Conservation (phyloP, 192 early-diverging fungal genomes). For the Spinellus fusiger region DNA sequence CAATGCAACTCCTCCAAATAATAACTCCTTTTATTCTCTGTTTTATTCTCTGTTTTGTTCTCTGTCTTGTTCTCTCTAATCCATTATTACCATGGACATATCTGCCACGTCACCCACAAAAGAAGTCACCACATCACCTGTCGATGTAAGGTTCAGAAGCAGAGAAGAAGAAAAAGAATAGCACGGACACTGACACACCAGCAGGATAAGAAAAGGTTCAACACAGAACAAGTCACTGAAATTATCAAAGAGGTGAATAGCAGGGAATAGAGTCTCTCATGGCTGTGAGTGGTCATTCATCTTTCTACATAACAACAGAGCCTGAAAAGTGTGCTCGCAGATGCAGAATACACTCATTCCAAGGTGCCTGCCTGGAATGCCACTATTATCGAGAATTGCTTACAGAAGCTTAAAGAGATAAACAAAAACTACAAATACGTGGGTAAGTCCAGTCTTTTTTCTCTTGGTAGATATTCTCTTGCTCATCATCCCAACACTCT, state of each 20-base stretch:
- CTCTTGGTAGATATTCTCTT: not conserved
- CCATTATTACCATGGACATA: not conserved
- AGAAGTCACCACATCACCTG: not conserved
- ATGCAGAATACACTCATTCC: constrained; percentile 64
- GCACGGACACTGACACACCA: too few relatives aligned
- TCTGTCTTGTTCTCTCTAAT: not conserved
- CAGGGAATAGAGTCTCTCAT: too few relatives aligned
- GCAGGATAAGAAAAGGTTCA: constrained; percentile 14
- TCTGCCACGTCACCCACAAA: not conserved
- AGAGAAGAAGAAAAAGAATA: too few relatives aligned
- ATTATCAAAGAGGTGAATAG: constrained; percentile 32
- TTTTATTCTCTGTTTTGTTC: not conserved
- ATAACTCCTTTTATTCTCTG: too few relatives aligned
- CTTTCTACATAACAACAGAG: constrained; percentile 34
- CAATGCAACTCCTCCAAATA: too few relatives aligned
- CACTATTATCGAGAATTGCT: constrained; percentile 56
- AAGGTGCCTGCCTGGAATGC: constrained; percentile 75
- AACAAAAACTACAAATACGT: constrained; percentile 79
- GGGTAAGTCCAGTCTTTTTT: constrained; percentile 37
- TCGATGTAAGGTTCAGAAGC: not conserved
- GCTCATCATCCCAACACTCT: constrained; percentile 25
- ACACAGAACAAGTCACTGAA: constrained; percentile 19
- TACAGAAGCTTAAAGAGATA: constrained; percentile 61
- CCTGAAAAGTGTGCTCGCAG: constrained; percentile 58
- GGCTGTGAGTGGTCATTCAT: not conserved